Evolutionary conservation across 2,329 filamentous ascomycete species (phyloP).

Genomic region (Pezicula carpinea): DNA sequence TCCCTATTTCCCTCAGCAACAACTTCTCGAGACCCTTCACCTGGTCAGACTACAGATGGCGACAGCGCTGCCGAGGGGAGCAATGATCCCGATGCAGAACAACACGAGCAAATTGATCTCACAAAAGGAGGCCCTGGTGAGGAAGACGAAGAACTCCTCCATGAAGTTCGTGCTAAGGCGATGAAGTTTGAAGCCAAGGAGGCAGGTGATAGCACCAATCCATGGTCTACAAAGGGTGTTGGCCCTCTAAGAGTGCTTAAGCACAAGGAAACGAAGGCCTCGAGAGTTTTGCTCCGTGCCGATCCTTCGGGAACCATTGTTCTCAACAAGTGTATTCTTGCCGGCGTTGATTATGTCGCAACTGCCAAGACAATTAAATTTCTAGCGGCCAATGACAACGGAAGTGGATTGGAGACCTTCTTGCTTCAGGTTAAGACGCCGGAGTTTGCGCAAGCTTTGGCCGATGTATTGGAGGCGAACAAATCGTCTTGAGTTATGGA

Average conservation of each 20-base stretch:
- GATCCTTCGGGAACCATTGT: constrained; percentile 71
- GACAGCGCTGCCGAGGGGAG: constrained; percentile 20
- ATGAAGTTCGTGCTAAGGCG: constrained; percentile 68
- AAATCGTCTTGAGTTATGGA: constrained; percentile 29
- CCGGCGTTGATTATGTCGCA: constrained; percentile 57
- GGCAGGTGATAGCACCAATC: constrained; percentile 45
- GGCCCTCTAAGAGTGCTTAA: constrained; percentile 70
- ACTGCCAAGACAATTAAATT: constrained; percentile 57
- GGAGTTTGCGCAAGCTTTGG: constrained; percentile 45
- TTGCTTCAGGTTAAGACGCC: constrained; percentile 63
- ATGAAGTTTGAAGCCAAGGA: constrained; percentile 53
- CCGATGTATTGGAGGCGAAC: constrained; percentile 39
- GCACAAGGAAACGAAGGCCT: constrained; percentile 62
- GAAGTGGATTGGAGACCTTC: constrained; percentile 62
- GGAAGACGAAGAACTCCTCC: constrained; percentile 65
- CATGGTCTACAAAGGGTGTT: constrained; percentile 66
- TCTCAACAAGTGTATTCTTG: constrained; percentile 64
- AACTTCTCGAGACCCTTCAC: constrained; percentile 28
- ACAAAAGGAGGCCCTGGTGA: constrained; percentile 63
- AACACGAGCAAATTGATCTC: constrained; percentile 67
- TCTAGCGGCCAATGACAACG: constrained; percentile 51
- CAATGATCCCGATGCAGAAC: constrained; percentile 45
- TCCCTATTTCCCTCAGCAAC: constrained; percentile 26
- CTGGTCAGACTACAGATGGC: constrained; percentile 26
- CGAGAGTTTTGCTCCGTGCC: constrained; percentile 67